Evolutionary conservation across 441 rosid species (phyloP).

Genomic region (Mallotus japonicus): DNA sequence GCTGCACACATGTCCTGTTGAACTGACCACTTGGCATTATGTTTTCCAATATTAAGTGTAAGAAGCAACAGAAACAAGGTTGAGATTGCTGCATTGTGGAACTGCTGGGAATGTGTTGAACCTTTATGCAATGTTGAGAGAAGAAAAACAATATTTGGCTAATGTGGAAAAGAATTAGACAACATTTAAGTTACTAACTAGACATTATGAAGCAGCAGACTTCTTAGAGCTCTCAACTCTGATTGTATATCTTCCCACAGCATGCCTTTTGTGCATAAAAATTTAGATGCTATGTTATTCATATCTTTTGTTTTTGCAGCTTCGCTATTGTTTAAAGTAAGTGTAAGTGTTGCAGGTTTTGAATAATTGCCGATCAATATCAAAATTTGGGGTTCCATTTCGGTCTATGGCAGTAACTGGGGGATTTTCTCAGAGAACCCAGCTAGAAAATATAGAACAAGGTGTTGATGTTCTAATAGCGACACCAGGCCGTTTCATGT

Average conservation of each 20-base stretch:
- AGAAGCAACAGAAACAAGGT: neutral
- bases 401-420: conserved; percentile 88
- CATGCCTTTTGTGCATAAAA: neutral
- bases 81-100: neutral
- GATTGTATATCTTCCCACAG: too few species aligned
- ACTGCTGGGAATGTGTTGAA: too few species aligned
- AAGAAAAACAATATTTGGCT: too few species aligned
- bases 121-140: too few species aligned
- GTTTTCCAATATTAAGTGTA: neutral
- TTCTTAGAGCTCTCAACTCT: neutral
- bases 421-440: conserved; percentile 86
- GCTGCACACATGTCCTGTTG: neutral
- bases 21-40: neutral
- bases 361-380: conserved; percentile 65
- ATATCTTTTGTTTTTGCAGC: conserved; percentile 9
- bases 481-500: conserved; percentile 90
- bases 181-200: neutral
- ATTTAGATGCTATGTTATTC: conserved; percentile 12
- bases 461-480: conserved; percentile 81
- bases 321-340: conserved; percentile 23
- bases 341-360: conserved; percentile 64
- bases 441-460: conserved; percentile 72
- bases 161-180: neutral
- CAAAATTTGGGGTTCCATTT: conserved; percentile 85
- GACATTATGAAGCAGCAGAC: neutral